These are phyloP conservation scores for Lachancea lanzarotensis DNA, from an alignment of 805 yeast genomes.

Conservation along the genomic window DNA sequence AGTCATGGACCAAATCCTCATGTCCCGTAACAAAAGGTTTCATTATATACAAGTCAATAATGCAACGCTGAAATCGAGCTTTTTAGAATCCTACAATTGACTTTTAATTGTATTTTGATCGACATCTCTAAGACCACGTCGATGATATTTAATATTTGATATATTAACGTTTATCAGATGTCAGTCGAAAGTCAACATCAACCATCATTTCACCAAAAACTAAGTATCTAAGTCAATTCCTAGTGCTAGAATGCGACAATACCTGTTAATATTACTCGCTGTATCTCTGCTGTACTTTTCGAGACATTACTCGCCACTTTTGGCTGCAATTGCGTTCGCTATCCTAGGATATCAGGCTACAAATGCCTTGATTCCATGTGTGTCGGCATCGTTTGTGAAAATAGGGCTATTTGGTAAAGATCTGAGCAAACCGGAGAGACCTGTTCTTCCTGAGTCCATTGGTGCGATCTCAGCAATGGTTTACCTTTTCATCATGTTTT, in stretches of 20 bases:
- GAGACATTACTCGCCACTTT: constrained; percentile 21
- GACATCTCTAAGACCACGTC: too few relatives aligned
- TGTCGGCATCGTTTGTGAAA: constrained; percentile 58
- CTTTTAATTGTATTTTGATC: too few relatives aligned
- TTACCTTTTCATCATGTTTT: constrained; percentile 72
- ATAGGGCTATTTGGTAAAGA: constrained; percentile 86
- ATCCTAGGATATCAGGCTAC: constrained; percentile 61
- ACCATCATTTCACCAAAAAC: background rate
- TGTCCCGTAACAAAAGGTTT: constrained; percentile 85
- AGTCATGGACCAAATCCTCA: constrained; percentile 86
- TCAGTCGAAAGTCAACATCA: background rate
- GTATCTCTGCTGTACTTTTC: constrained; percentile 14
- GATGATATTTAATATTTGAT: too few relatives aligned
- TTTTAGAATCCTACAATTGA: background rate
- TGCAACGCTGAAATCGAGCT: background rate
- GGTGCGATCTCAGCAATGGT: constrained; percentile 86
- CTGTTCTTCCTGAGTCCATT: constrained; percentile 80
- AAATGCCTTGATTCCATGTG: constrained; percentile 55
- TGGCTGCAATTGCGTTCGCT: constrained; percentile 58
- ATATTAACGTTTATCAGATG: too few relatives aligned
- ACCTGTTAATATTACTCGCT: background rate
- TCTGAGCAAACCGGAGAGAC: constrained; percentile 65
- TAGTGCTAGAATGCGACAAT: background rate
- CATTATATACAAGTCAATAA: constrained; percentile 24
- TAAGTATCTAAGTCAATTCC: background rate